Percentiles rank a stretch among this genome's conserved stretches.
phyloP scores from a whole-genome alignment of 257 asterid species.

The Solanum lycopersicoides region DNA sequence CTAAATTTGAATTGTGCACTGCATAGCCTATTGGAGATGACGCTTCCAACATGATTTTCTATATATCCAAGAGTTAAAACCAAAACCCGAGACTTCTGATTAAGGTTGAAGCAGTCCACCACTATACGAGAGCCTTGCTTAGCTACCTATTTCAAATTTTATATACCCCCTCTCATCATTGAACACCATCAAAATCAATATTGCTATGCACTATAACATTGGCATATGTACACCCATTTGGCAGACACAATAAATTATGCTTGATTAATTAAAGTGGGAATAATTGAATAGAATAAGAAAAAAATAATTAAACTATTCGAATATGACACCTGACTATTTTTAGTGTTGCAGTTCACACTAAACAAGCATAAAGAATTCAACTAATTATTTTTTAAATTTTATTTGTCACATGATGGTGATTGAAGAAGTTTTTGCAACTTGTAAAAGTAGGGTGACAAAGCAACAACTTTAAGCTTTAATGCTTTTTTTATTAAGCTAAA shows the following conservation, averaged over 20 bases:
- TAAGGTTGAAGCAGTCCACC: neutral
- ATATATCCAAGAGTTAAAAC: rapidly evolving
- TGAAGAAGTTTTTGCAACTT: neutral
- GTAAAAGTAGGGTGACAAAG: neutral
- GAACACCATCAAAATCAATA: slow-evolving; percentile 1
- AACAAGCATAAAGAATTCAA: neutral
- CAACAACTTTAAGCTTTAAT: neutral
- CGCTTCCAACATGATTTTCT: neutral
- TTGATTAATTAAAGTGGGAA: neutral
- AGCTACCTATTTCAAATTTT: neutral
- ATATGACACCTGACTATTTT: neutral
- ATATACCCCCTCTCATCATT: neutral
- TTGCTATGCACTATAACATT: slow-evolving; percentile 6
- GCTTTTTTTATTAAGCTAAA: neutral
- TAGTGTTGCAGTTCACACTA: neutral
- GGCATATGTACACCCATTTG: slow-evolving; percentile 26
- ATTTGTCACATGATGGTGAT: neutral
- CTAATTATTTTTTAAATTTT: neutral
- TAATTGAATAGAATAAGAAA: neutral
- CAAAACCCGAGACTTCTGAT: too few relatives aligned
- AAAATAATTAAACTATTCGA: neutral
- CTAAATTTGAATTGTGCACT: too few relatives aligned
- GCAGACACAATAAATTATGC: slow-evolving; percentile 16
- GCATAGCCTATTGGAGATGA: too few relatives aligned
- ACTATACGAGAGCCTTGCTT: neutral